Percentiles rank a stretch among this genome's conserved stretches.
These are phyloP conservation scores for Hymenoscyphus albidus DNA, from an alignment of 2,329 filamentous ascomycete species.

Conservation along the genomic window DNA sequence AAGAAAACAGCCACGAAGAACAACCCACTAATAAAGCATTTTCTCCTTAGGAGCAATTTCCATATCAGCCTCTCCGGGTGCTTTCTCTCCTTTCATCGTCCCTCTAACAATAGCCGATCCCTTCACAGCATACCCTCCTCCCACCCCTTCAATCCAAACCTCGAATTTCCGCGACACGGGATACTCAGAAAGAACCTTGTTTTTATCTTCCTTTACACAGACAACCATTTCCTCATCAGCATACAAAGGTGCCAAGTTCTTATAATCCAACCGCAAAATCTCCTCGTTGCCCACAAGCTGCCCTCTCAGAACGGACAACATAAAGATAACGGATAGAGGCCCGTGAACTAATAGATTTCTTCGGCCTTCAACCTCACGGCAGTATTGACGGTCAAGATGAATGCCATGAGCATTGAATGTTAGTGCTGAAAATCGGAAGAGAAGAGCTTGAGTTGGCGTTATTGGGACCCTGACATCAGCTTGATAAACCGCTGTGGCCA, in stretches of 20 bases:
- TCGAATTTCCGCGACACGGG: constrained; percentile 43
- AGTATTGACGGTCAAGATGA: constrained; percentile 74
- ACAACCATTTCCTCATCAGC: constrained; percentile 67
- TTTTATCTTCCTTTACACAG: constrained; percentile 52
- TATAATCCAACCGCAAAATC: constrained; percentile 65
- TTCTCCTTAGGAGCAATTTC: too few species aligned
- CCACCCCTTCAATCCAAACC: constrained; percentile 61
- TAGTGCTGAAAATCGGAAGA: constrained; percentile 88
- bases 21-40: too few species aligned
- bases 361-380: constrained; percentile 68
- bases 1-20: too few species aligned
- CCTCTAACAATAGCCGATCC: constrained; percentile 41
- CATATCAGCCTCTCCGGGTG: too few species aligned
- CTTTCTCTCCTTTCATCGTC: background rate
- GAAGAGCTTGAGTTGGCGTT: constrained; percentile 62
- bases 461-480: constrained; percentile 57
- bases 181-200: constrained; percentile 28
- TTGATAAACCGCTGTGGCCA: constrained; percentile 18
- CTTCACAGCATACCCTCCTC: constrained; percentile 61
- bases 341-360: constrained; percentile 78
- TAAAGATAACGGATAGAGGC: constrained; percentile 72
- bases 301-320: constrained; percentile 62
- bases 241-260: constrained; percentile 78
- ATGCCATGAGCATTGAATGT: constrained; percentile 92
- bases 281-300: constrained; percentile 40